Conservation (phyloP, 495 filamentous ascomycete species). For the Ramalina intermedia region DNA sequence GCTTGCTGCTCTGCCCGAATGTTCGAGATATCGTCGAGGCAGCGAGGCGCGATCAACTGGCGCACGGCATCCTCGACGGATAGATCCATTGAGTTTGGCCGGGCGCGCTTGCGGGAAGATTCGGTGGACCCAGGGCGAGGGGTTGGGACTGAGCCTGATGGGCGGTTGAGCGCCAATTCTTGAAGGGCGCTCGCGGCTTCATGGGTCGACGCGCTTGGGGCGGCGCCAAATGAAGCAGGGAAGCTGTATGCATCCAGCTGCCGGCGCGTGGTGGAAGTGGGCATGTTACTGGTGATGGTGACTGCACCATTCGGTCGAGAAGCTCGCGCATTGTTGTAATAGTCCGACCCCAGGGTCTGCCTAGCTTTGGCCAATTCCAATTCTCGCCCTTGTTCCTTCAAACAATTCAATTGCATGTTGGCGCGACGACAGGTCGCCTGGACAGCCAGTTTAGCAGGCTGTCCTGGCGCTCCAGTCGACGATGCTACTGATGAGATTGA, state of each 20-base stretch:
- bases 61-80: slow-evolving; percentile 63
- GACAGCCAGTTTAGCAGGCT: slow-evolving; percentile 52
- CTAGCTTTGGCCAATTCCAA: too few species aligned
- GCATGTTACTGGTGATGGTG: slow-evolving; percentile 21
- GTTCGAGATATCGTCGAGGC: slow-evolving; percentile 10
- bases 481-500: slow-evolving; percentile 43
- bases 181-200: slow-evolving; percentile 57
- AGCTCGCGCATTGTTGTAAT: background rate
- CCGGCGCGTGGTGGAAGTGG: slow-evolving; percentile 27
- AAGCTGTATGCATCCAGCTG: too few species aligned
- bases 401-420: slow-evolving; percentile 30
- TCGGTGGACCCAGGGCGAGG: slow-evolving; percentile 19
- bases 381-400: slow-evolving; percentile 15
- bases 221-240: too few species aligned
- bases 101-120: slow-evolving; percentile 47
- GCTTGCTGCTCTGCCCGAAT: slow-evolving; percentile 11
- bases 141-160: background rate
- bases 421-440: slow-evolving; percentile 74
- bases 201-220: slow-evolving; percentile 22
- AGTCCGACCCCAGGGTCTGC: too few species aligned
- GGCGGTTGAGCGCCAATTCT: slow-evolving; percentile 36
- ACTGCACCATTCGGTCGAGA: too few species aligned
- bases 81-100: slow-evolving; percentile 52
- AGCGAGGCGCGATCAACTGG: slow-evolving; percentile 28
- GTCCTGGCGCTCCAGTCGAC: slow-evolving; percentile 43